Base-by-base conservation (phyloP, 2,329 filamentous ascomycete genomes). In the Diaporthe destruens region DNA sequence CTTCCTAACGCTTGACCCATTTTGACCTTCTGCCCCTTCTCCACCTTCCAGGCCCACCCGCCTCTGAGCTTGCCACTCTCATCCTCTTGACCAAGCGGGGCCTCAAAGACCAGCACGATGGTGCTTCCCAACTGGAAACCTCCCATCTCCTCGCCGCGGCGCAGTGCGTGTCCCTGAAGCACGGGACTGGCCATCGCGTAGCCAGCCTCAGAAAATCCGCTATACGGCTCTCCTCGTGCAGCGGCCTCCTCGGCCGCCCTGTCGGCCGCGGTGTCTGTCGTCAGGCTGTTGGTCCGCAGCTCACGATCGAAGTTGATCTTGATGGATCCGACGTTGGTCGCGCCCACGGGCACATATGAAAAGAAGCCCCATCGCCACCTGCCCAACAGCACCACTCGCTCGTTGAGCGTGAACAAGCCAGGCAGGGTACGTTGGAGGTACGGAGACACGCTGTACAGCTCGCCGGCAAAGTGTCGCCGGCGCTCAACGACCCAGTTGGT, bases 301-400 rank as follows among this genome's bases (percentile, higher is more conserved):
- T 99, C 96, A 73, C 92, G 88, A 83, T 99, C 97, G 81, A 99
- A 99, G 84, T 99, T 98, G 85, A 99, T 90, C 80, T 94, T 93
- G 84, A 99, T 98, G 73, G 94, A 97, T 71, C 96, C 96, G 56
- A 99, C 96, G 78, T 99, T 99, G 29, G 96, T 99, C 9, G 96
- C 96, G 75, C 96, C 96, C 44, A 99, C 96, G 18, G 97, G 95
- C 0, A 94, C 96, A 84, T 95, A 98, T 76, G 92, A 93, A 87
- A 99, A 99, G 88, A 99, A 98, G 23, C 96, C 96, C 89, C 94
- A 97, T 71, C 95, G 93, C 96, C 96, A 99, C 72, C 95, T 90
- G 23, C 96, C 96, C 1, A 99, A 88, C 0, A 99, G 89, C 1
- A 97, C 96, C 32, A 99, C 94, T 70, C 96, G 92, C 84, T 99